Conservation (phyloP, 2,329 filamentous ascomycete genomes). For the Zymoseptoria brevis region DNA sequence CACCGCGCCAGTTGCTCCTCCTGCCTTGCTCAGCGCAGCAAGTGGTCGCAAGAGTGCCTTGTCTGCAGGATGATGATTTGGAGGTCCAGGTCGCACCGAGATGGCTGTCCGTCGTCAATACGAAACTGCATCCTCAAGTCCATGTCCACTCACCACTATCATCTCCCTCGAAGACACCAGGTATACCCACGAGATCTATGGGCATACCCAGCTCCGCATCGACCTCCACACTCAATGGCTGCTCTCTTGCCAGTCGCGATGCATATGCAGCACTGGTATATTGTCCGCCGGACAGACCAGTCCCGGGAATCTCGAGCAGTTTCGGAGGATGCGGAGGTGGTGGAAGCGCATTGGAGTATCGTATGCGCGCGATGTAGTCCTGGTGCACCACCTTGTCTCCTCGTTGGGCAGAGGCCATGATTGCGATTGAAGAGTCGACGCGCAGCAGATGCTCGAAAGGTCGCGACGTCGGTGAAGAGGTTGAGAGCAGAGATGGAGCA, state of each 20-base stretch:
- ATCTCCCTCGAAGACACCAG: constrained; percentile 88
- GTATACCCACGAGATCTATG: constrained; percentile 88
- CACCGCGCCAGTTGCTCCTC: constrained; percentile 66
- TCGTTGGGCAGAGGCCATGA: constrained; percentile 23
- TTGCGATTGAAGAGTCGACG: neutral
- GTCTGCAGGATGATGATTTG: constrained; percentile 73
- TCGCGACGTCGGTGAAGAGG: neutral
- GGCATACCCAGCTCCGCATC: constrained; percentile 98
- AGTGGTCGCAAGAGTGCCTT: constrained; percentile 74
- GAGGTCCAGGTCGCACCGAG: constrained; percentile 64
- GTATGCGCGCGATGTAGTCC: constrained; percentile 92
- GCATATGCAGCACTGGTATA: constrained; percentile 89
- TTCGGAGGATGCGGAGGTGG: constrained; percentile 92
- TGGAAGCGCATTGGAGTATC: constrained; percentile 92
- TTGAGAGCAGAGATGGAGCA: neutral
- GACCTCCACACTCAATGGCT: constrained; percentile 91
- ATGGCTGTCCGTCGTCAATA: constrained; percentile 18
- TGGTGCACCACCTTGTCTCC: constrained; percentile 56
- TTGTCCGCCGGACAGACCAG: constrained; percentile 73
- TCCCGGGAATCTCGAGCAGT: constrained; percentile 92
- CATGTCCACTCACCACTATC: constrained; percentile 66
- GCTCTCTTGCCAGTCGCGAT: constrained; percentile 78
- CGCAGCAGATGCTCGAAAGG: neutral
- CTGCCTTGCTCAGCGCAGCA: constrained; percentile 75
- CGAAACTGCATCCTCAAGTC: neutral